Conservation (phyloP, 257 asterid genomes). For the Solanum raphanifolium region DNA sequence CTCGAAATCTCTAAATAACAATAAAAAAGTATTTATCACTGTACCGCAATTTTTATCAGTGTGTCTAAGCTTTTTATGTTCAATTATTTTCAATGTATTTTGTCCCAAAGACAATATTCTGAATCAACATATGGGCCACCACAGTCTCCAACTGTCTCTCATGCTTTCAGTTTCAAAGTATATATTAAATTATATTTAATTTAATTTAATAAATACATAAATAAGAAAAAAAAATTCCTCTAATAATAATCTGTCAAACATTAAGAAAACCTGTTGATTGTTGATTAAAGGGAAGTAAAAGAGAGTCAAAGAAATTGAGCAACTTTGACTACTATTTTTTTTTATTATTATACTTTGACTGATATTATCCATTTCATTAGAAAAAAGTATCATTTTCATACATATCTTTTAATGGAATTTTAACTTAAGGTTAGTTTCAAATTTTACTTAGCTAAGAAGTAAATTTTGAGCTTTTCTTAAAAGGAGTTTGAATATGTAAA, state of each 20-base stretch:
- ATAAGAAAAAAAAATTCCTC: not conserved
- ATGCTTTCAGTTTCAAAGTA: not conserved
- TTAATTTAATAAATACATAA: not conserved
- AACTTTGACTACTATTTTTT: not conserved
- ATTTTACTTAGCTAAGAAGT: not conserved
- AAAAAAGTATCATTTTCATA: not conserved
- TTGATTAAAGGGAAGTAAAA: not conserved
- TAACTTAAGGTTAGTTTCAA: not conserved
- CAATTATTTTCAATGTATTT: not conserved
- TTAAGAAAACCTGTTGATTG: not conserved
- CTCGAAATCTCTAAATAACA: accelerated
- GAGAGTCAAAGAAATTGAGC: not conserved
- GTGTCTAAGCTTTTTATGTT: not conserved
- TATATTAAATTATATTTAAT: not conserved
- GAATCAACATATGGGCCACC: not conserved
- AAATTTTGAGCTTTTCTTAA: not conserved
- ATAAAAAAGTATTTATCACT: not conserved
- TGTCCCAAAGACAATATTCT: not conserved
- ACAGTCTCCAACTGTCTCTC: not conserved
- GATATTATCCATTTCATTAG: not conserved
- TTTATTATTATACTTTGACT: not conserved
- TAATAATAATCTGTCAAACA: no score
- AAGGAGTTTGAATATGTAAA: not conserved
- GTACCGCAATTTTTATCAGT: not conserved
- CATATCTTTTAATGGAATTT: not conserved